phyloP scores from a whole-genome alignment of 1,284 basidiomycete genomes.

The Wallemia mellicola region DNA sequence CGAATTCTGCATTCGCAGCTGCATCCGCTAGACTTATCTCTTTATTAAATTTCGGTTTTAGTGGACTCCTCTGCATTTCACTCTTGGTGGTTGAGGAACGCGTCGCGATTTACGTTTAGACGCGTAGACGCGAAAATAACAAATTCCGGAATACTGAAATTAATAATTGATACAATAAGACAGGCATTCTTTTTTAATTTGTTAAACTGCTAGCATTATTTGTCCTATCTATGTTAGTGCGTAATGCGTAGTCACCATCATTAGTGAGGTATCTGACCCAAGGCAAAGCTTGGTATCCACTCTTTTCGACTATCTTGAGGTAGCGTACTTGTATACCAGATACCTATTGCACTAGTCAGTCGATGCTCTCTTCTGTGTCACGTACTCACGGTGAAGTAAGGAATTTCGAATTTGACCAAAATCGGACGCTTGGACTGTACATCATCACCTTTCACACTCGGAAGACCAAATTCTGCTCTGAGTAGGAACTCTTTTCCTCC shows the following conservation, averaged over 20 bases:
- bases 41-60: not conserved
- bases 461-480: constrained; percentile 82
- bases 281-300: constrained; percentile 71
- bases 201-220: not conserved
- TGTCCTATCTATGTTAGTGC: constrained; percentile 2
- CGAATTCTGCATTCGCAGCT: constrained; percentile 9
- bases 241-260: constrained; percentile 70
- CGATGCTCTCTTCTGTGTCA: not conserved
- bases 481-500: constrained; percentile 80
- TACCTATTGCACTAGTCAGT: not conserved
- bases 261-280: constrained; percentile 84
- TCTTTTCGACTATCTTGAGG: constrained; percentile 93
- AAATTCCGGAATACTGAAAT: not conserved
- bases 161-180: not conserved
- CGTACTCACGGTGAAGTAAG: constrained; percentile 59
- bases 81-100: no score
- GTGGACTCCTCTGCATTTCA: not conserved
- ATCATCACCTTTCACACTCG: constrained; percentile 58
- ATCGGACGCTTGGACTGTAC: constrained; percentile 75
- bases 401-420: constrained; percentile 89
- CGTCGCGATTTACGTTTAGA: not conserved
- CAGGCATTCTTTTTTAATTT: no score
- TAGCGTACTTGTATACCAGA: constrained; percentile 92
- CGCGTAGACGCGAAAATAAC: not conserved
- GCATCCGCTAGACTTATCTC: not conserved